phyloP scores from a whole-genome alignment of 108 stramenopile genomes.

The Fragilariopsis cylindrus region DNA sequence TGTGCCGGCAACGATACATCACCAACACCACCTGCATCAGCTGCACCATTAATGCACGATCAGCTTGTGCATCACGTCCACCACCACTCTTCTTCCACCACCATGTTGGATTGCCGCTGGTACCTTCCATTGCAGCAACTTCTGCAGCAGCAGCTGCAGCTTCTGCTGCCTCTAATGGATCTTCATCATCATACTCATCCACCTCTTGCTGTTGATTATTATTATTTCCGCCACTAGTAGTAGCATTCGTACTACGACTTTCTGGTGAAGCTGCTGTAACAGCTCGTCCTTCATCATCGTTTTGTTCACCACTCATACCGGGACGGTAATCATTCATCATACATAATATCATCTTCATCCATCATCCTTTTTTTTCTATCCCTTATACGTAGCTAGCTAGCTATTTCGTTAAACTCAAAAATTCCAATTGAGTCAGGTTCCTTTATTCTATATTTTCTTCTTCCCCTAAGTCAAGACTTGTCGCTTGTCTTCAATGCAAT shows the following conservation, averaged over 20 bases:
- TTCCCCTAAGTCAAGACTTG: no score
- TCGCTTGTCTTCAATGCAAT: no score
- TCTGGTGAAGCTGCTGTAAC: not conserved
- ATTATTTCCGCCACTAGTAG: not conserved
- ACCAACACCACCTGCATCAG: conserved; percentile 33
- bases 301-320: not conserved
- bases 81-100: not conserved
- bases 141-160: conserved; percentile 43
- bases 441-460: not conserved
- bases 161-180: conserved; percentile 24
- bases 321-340: not conserved
- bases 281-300: not conserved
- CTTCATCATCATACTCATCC: conserved; percentile 1
- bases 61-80: conserved; percentile 33
- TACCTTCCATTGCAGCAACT: conserved; percentile 29
- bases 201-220: not conserved
- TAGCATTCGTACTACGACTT: not conserved
- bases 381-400: no score
- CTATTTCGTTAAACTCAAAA: no score
- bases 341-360: not conserved
- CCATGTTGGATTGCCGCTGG: not conserved
- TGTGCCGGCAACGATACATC: conserved; percentile 35
- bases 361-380: not conserved
- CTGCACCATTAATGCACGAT: conserved; percentile 72
- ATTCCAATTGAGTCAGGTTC: not conserved